phyloP scores from a whole-genome alignment of 1,139 yeast genomes.

The Martiniozyma asiatica region DNA sequence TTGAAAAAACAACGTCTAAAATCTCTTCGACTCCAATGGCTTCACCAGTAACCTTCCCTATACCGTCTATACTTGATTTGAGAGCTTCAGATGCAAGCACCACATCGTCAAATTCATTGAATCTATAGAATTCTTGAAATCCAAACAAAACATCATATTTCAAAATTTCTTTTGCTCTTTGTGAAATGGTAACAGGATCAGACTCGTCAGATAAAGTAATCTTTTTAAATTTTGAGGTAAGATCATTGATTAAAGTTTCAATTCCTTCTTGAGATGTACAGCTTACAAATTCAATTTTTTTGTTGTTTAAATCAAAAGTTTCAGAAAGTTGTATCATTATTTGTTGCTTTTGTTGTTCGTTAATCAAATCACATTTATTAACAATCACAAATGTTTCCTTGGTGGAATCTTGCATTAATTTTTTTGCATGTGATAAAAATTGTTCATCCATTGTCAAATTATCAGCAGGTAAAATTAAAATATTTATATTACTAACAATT shows the following conservation, averaged over 20 bases:
- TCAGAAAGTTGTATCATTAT: slow-evolving; percentile 19
- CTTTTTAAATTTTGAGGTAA: slow-evolving; percentile 34
- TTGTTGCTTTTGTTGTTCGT: slow-evolving; percentile 13
- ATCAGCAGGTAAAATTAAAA: slow-evolving; percentile 36
- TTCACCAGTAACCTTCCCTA: slow-evolving; percentile 86
- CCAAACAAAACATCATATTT: slow-evolving; percentile 65
- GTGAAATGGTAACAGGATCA: slow-evolving; percentile 61
- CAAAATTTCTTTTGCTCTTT: slow-evolving; percentile 64
- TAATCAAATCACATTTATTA: slow-evolving; percentile 51
- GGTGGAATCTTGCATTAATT: slow-evolving; percentile 13
- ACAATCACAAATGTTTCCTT: slow-evolving; percentile 32
- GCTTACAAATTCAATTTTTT: slow-evolving; percentile 36
- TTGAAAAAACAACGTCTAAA: slow-evolving; percentile 80
- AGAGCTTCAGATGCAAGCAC: slow-evolving; percentile 76
- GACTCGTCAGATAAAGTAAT: slow-evolving; percentile 36
- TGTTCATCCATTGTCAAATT: slow-evolving; percentile 21
- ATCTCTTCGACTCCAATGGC: slow-evolving; percentile 85
- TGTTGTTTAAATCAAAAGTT: slow-evolving; percentile 10
- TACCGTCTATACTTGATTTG: slow-evolving; percentile 67
- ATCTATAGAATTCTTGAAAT: slow-evolving; percentile 43
- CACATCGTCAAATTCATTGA: slow-evolving; percentile 50
- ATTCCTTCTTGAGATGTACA: slow-evolving; percentile 49
- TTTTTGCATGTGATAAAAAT: slow-evolving; percentile 27
- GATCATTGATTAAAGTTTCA: slow-evolving; percentile 26
- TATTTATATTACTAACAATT: slow-evolving; percentile 46